A percentile compares a stretch with the other conserved stretches of the same genome.
Conservation (phyloP, 768 basidiomycete species). For the Boletus tylopilopsis region DNA sequence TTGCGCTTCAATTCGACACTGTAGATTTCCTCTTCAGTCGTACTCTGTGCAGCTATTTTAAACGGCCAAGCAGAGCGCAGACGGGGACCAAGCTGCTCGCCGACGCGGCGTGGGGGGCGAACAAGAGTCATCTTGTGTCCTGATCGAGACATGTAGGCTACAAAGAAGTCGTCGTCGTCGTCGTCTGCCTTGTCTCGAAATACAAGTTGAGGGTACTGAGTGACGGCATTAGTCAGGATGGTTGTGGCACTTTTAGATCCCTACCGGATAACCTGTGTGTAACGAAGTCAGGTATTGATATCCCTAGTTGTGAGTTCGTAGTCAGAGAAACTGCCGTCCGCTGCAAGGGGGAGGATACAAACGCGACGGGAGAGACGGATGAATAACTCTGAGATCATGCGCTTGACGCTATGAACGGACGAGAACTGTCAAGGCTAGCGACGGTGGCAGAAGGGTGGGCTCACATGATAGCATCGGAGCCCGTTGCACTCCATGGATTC, state of each 20-base stretch:
- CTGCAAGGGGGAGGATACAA: constrained; percentile 19
- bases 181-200: constrained; percentile 56
- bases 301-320: constrained; percentile 43
- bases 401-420: constrained; percentile 47
- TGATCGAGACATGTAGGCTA: constrained; percentile 58
- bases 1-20: constrained; percentile 52
- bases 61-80: constrained; percentile 42
- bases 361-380: constrained; percentile 57
- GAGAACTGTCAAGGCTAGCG: constrained; percentile 2
- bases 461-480: constrained; percentile 52
- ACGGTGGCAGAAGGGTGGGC: constrained; percentile 9
- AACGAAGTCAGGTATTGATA: constrained; percentile 66
- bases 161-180: constrained; percentile 52
- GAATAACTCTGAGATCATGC: constrained; percentile 59
- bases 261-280: constrained; percentile 52
- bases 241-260: constrained; percentile 11
- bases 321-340: constrained; percentile 9
- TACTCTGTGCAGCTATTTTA: constrained; percentile 39
- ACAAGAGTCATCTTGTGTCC: constrained; percentile 52
- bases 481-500: constrained; percentile 64
- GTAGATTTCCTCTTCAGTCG: constrained; percentile 48
- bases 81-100: constrained; percentile 35
- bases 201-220: constrained; percentile 60
- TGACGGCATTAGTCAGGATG: constrained; percentile 11
- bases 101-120: constrained; percentile 38